Base-by-base conservation (phyloP, 306 rosid species). In the Castanospermum australe region DNA sequence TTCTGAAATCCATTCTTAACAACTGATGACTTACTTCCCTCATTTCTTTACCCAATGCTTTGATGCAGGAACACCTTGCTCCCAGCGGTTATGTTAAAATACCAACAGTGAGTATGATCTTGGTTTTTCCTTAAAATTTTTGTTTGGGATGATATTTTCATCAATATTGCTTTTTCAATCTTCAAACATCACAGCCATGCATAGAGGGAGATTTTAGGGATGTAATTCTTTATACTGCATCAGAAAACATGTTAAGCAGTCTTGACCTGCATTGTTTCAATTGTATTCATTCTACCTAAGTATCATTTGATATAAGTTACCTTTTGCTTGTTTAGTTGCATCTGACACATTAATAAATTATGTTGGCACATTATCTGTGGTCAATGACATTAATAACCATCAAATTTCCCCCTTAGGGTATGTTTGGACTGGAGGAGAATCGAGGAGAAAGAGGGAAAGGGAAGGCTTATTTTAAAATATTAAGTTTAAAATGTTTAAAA, bases 81-180 rank as follows among this genome's bases (percentile, higher is more conserved):
- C 98, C 97, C 18, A 94, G 89, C 75, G 93, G 92, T 57, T 92
- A 90, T 86, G 28, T 92, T 57, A 94, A 94, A 87, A 81, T 94
- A 68, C 97, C 98, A 30, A 90, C 84, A 5, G 98, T 94, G 86
- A 89, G 96, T 87, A 33, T 71, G 54, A 33, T 78, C 50, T 25
- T 82, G 42, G 8, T 8, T 11, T 72, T 21, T 32, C 57, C 73
- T 38, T 12, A 67, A 18, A 39, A 48, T 48, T 18, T 75, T 8
- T 57, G 3, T 77, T 76, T 64, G 68, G 28, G 44, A 22, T 52
- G 55, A 32, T 75, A 75, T 32, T 44, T 75, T 70, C 57, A 36
- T 44, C 24, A 8, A 70, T 25, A 21, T 62, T 67, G 22, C 9
- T 14, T 75, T 44, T 24, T 45, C 60, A 55, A 24, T 33, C 54